Evolutionary conservation across 2,329 filamentous ascomycete species (phyloP).

Genomic region (Herpotrichia juniperi): DNA sequence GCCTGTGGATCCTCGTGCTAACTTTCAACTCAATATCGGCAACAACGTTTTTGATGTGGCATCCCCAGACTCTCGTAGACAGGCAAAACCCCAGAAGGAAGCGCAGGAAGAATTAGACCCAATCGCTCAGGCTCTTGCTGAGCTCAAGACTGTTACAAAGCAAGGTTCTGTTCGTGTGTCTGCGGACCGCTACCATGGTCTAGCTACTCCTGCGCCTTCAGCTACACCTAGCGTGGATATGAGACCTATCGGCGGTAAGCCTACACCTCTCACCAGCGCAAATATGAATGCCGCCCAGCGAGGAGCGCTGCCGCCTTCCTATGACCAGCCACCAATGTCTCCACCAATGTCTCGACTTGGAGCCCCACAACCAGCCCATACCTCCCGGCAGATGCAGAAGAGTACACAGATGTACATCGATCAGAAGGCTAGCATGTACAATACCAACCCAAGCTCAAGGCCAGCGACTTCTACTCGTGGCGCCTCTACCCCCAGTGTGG

Average conservation of each 20-base stretch:
- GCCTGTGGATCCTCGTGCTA: slow-evolving; percentile 89
- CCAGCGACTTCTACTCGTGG: slow-evolving; percentile 65
- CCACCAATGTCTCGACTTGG: slow-evolving; percentile 74
- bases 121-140: slow-evolving; percentile 88
- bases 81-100: slow-evolving; percentile 51
- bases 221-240: slow-evolving; percentile 47
- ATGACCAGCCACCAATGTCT: slow-evolving; percentile 73
- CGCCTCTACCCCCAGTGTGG: slow-evolving; percentile 50
- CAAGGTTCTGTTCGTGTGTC: slow-evolving; percentile 83
- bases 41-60: slow-evolving; percentile 96
- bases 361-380: slow-evolving; percentile 89
- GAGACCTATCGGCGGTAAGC: slow-evolving; percentile 48
- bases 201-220: slow-evolving; percentile 74
- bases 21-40: slow-evolving; percentile 90
- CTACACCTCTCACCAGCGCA: slow-evolving; percentile 54
- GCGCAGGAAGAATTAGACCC: slow-evolving; percentile 75
- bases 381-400: slow-evolving; percentile 93
- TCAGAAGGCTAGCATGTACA: slow-evolving; percentile 82
- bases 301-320: slow-evolving; percentile 85
- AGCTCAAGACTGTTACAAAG: slow-evolving; percentile 87
- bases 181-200: slow-evolving; percentile 95
- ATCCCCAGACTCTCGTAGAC: slow-evolving; percentile 67
- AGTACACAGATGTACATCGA: slow-evolving; percentile 86
- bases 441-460: slow-evolving; percentile 54
- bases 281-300: slow-evolving; percentile 63